Base-by-base conservation (phyloP, 2,329 filamentous ascomycete species). In the Fonsecaea pedrosoi region DNA sequence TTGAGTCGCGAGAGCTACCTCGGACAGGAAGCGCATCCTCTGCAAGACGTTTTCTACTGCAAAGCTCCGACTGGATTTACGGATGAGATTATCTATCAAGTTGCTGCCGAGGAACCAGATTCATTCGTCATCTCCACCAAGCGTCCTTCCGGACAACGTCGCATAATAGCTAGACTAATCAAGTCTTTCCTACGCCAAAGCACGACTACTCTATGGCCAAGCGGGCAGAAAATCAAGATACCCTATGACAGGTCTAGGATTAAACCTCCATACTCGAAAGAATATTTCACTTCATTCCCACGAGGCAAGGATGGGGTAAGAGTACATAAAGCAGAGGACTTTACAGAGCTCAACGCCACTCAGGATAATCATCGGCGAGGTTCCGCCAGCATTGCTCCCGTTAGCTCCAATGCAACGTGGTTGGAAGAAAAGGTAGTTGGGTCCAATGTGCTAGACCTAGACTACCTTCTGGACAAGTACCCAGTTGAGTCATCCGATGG, bases 41-140 rank as follows among this genome's bases (percentile, higher is more conserved):
- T 79, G 4, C 76, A 80, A 56, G 74, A 79, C 56, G 64, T 84
- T 4, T 84, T 84, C 71, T 83, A 83, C 64, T 67, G 77, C 64
- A 71, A 75, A 57, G 62, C 77, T 6, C 40, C 71, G 8, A 56
- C 67, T 34, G 70, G 70, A 30, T 74, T 77, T 35, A 66, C 74
- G 12, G 71, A 69, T n/a, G 65, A 75, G n/a, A 72, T 75, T 9
- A 67, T 64, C 60, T 76, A 75, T 66, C 63, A 71, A 21, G 57
- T 77, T 10, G 53, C 72, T n/a, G 64, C 71, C 12, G 69, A 73
- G 9, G 62, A 66, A 13, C 18, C 38, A 15, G 35, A 18, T n/a
- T 34, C 63, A 30, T 66, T 68, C 42, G 40, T 57, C n/a, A 35
- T 65, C 35, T 54, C 40, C 9, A 30, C 35, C 18, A 18, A 25